phyloP scores from a whole-genome alignment of 2,329 filamentous ascomycete genomes.

The Chrysosporium queenslandicum region DNA sequence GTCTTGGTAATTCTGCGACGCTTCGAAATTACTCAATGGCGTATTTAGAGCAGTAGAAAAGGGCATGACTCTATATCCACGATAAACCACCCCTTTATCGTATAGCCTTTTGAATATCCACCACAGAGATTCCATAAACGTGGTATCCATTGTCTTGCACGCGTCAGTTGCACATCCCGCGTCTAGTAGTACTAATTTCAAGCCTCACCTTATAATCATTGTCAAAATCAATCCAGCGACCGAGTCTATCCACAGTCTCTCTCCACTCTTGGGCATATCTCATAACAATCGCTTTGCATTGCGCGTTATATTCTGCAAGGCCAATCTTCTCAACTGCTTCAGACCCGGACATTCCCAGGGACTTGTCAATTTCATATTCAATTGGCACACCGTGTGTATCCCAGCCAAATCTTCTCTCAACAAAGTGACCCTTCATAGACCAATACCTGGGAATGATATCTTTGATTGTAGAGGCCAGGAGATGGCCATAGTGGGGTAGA shows the following conservation, averaged over 20 bases:
- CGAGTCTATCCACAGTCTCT: conserved; percentile 73
- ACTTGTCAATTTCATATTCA: conserved; percentile 97
- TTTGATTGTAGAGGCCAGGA: conserved; percentile 89
- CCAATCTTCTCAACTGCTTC: conserved; percentile 80
- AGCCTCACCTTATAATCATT: conserved; percentile 75
- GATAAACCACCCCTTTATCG: conserved; percentile 81
- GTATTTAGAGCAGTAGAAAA: conserved; percentile 87
- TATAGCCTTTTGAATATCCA: conserved; percentile 94
- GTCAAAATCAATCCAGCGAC: conserved; percentile 96
- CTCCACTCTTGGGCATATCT: conserved; percentile 80
- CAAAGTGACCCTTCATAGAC: conserved; percentile 93
- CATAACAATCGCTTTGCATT: conserved; percentile 91
- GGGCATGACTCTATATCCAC: conserved; percentile 85
- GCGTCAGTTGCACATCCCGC: conserved; percentile 8
- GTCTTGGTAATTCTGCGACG: conserved; percentile 89
- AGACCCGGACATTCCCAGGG: conserved; percentile 76
- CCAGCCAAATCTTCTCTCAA: conserved; percentile 89
- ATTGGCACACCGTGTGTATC: conserved; percentile 91
- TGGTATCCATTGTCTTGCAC: conserved; percentile 74
- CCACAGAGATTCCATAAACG: conserved; percentile 93
- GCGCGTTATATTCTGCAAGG: conserved; percentile 78
- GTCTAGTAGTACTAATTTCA: not conserved
- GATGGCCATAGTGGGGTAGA: conserved; percentile 60
- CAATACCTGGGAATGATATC: conserved; percentile 94
- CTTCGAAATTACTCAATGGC: conserved; percentile 85